Base-by-base conservation (phyloP, 1,284 basidiomycete species). In the Ustilago loliicola region DNA sequence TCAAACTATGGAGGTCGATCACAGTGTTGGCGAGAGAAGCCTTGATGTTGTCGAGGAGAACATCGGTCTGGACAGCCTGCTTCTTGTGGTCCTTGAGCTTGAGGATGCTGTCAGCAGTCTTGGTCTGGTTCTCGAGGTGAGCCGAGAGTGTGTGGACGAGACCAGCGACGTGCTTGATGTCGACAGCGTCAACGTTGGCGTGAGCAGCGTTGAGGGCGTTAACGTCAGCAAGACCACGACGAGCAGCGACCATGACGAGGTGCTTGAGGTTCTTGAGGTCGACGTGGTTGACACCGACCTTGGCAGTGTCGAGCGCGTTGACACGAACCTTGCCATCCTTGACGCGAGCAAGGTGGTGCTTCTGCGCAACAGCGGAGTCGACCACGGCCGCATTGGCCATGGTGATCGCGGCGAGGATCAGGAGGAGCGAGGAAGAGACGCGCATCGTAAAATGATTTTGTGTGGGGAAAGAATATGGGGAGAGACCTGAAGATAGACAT, bases 321-420 rank as follows among this genome's bases (percentile, higher is more conserved):
- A 63, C 56, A 15, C 65, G 53, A 29, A 60, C 62, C 25, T 27
- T 57, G 40, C 56, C 64, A 32, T 69, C 53, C 47, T 64, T 63
- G 52, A 73, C 58, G 25, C 61, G 52, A 25, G 56, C 54, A 38
- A 66, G 32, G 38, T 56, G 50, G 59, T 71, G 69, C 50, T 66
- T 52, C 21, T 62, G 63, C 27, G 25, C 13, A 21, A 36, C 17
- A 25, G 48, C 54, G 30, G 61, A 42, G 47, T 71, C 62, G 48
- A 71, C 58, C 53, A 53, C 38, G 34, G 45, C 60, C 2, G 71
- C 66, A 34, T 68, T 73, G 58, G 65, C 58, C 19, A 48, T 42
- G 58, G 47, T 65, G 71, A 73, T 61, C 34, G 66, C 61, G 25
- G 71, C 66, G 27, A 73, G 58, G 62, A 73, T 58, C 29, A 73